These are phyloP conservation scores for Apostasia ramifera DNA, from an alignment of 106 monocot genomes.

Conservation along the genomic window DNA sequence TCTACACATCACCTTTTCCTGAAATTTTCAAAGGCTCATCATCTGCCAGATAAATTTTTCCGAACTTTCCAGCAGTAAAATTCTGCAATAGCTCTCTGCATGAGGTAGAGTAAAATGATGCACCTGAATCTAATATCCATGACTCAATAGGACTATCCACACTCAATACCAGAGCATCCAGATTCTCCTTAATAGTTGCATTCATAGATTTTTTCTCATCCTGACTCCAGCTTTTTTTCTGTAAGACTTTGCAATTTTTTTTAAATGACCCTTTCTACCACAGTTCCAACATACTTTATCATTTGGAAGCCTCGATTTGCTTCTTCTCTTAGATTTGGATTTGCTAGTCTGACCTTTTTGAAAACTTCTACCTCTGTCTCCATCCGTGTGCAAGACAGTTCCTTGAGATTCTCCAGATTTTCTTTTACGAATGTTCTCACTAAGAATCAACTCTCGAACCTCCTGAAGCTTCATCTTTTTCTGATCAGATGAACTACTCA, in stretches of 20 bases:
- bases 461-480: constrained; percentile 3
- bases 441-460: constrained; percentile 6
- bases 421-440: not conserved
- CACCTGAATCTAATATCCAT: constrained; percentile 1
- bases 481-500: not conserved
- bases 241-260: not conserved
- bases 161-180: not conserved
- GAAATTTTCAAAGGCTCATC: not conserved
- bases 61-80: not conserved
- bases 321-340: too few relatives aligned
- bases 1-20: too few relatives aligned
- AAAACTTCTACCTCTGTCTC: not conserved
- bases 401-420: not conserved
- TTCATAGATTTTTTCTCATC: not conserved
- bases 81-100: not conserved
- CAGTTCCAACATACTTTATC: not conserved
- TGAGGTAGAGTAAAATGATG: not conserved
- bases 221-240: not conserved
- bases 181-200: not conserved
- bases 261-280: not conserved
- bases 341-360: not conserved
- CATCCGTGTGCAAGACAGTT: not conserved
- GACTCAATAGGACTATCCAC: not conserved
- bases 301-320: too few relatives aligned
- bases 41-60: constrained; percentile 5